Base-by-base conservation (phyloP, 495 filamentous ascomycete genomes). In the Annulohypoxylon bovei region DNA sequence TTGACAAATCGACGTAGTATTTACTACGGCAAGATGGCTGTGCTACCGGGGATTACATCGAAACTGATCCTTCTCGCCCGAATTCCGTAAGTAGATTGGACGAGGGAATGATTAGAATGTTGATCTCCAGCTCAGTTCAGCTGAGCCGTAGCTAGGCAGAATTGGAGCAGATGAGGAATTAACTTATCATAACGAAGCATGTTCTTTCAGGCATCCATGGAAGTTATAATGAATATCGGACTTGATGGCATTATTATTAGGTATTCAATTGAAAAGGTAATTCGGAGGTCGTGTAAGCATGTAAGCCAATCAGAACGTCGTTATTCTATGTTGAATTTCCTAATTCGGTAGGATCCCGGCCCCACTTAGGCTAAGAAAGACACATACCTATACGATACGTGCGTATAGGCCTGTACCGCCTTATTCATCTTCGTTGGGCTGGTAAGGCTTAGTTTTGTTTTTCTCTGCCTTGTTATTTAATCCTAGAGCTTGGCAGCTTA, bases 41-140 rank as follows among this genome's bases (percentile, higher is more conserved):
- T 53, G 49, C 49, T 53, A 18, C 49, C 28, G 20, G 23, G 40
- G 30, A n/a, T n/a, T 35, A 54, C 27, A 35, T 18, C 20, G 6
- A 6, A 6, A 35, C 8, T 18, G 30, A 35, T 54, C 30, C 27
- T 54, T 54, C 28, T 53, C 27, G 20, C 49, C 4, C 2, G 28
- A 53, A 53, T 12, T 12, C 12, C 2, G 27, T 8, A n/a, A 27
- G 8, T 8, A 18, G 12, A 53, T 53, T 35, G 28, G 50, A 18
- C 18, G 18, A 35, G 20, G 28, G 12, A 27, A 50, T n/a, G 9
- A 14, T 54, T 54, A n/a, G 20, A 54, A 8, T 33, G 50, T 33
- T n/a, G 50, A 35, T 54, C 28, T 33, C 22, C 50, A 54, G 50
- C 50, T 54, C 28, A 20, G 30, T 23, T 33, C 46, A 53, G 27